Conservation (phyloP, 257 asterid genomes). For the Catharanthus roseus region DNA sequence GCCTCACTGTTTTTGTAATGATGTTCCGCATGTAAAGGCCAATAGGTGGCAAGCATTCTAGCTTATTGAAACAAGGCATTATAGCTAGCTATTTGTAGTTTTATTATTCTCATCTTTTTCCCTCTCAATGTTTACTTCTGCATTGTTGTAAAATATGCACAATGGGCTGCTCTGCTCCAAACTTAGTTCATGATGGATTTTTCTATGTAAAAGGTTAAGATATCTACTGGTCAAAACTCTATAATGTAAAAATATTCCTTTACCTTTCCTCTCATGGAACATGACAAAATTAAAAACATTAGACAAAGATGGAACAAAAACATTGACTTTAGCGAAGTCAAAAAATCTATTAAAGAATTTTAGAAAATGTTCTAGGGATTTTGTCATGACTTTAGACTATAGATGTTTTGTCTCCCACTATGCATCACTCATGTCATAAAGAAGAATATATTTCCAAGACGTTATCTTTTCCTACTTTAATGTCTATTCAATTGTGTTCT, state of each 20-base stretch:
- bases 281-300: no score
- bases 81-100: background rate
- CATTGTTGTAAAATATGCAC: background rate
- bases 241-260: background rate
- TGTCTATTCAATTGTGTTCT: constrained; percentile 3
- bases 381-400: no score
- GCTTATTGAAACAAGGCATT: background rate
- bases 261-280: background rate
- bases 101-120: background rate
- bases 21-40: background rate
- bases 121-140: background rate
- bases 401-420: background rate
- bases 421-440: background rate
- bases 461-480: background rate
- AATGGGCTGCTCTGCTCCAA: background rate
- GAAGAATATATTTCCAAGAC: background rate
- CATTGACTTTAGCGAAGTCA: no score
- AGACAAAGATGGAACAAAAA: no score
- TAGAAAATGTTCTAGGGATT: no score
- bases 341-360: no score
- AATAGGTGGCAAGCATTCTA: background rate
- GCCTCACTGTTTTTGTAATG: background rate
- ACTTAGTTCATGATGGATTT: no score
- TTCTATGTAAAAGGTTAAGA: no score
- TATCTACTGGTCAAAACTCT: background rate